Conservation (phyloP, 1,284 basidiomycete species). For the Omphalotus olearius region DNA sequence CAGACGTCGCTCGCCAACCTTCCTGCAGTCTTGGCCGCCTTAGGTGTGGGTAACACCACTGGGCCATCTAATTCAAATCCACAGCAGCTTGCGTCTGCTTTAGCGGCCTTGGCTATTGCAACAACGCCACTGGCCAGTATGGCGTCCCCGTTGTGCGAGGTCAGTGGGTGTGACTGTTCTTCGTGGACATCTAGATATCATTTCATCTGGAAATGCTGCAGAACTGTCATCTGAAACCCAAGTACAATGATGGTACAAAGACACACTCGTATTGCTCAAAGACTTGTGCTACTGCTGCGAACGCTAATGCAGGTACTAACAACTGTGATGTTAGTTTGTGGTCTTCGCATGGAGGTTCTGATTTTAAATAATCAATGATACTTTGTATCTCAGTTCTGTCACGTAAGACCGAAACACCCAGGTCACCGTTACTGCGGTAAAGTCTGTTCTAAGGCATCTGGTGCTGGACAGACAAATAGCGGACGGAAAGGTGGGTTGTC, state of each 20-base stretch:
- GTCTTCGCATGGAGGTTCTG: constrained; percentile 13
- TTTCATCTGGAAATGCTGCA: constrained; percentile 11
- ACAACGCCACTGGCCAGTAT: constrained; percentile 9
- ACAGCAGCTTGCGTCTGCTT: background rate
- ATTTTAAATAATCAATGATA: background rate
- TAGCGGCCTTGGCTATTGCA: background rate
- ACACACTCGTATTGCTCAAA: constrained; percentile 51
- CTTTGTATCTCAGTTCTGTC: constrained; percentile 28
- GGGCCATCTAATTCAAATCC: constrained; percentile 7
- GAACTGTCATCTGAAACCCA: constrained; percentile 49
- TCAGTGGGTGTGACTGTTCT: constrained; percentile 17
- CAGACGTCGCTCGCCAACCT: constrained; percentile 14
- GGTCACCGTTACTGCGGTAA: constrained; percentile 59
- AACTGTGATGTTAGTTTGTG: constrained; percentile 13
- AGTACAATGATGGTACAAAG: constrained; percentile 31
- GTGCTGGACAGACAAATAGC: constrained; percentile 18
- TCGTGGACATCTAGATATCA: background rate
- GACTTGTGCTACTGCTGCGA: constrained; percentile 39
- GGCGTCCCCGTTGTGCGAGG: constrained; percentile 33
- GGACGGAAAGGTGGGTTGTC: background rate
- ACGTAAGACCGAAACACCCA: constrained; percentile 46
- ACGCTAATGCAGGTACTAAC: background rate
- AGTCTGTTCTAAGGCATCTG: constrained; percentile 40
- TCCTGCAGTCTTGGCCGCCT: constrained; percentile 18
- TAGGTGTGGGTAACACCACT: constrained; percentile 21